A percentile compares a stretch with the other conserved stretches of the same genome.
These are phyloP conservation scores for Penicillium flavigenum DNA, from an alignment of 495 filamentous ascomycete species.

Conservation along the genomic window DNA sequence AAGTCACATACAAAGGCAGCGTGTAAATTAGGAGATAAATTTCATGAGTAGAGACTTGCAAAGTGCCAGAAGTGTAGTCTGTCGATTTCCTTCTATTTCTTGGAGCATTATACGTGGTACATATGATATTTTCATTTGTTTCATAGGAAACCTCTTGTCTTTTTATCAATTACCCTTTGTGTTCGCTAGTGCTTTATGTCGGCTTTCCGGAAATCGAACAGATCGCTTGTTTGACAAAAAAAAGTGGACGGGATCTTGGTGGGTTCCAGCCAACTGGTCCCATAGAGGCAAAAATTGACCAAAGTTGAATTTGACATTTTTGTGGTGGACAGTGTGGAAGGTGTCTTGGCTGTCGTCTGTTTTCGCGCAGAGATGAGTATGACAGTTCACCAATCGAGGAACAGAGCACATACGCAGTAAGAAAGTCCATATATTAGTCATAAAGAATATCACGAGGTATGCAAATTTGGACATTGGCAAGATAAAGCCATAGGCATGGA, in stretches of 20 bases:
- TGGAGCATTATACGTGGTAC: too few relatives aligned
- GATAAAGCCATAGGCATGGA: not conserved
- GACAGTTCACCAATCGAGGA: not conserved
- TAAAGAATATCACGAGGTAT: not conserved
- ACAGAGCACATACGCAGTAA: not conserved
- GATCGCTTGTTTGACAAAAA: not conserved
- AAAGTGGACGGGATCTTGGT: not conserved
- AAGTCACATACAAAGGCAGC: too few relatives aligned
- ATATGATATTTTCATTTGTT: too few relatives aligned
- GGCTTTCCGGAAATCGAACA: too few relatives aligned
- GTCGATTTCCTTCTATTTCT: too few relatives aligned
- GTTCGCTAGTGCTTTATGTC: too few relatives aligned
- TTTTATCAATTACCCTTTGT: too few relatives aligned
- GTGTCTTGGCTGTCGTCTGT: not conserved
- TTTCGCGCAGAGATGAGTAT: not conserved
- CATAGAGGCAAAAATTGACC: not conserved
- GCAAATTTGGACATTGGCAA: not conserved
- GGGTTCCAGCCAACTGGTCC: not conserved
- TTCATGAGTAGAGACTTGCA: too few relatives aligned
- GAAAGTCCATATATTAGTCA: not conserved
- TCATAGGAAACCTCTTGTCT: too few relatives aligned
- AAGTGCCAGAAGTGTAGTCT: too few relatives aligned
- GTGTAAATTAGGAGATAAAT: too few relatives aligned
- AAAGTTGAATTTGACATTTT: not conserved
- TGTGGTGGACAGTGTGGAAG: not conserved